Percentiles rank a stretch among this genome's conserved stretches.
Evolutionary conservation across 495 filamentous ascomycete genomes (phyloP).

Genomic region (Penicillium desertorum): DNA sequence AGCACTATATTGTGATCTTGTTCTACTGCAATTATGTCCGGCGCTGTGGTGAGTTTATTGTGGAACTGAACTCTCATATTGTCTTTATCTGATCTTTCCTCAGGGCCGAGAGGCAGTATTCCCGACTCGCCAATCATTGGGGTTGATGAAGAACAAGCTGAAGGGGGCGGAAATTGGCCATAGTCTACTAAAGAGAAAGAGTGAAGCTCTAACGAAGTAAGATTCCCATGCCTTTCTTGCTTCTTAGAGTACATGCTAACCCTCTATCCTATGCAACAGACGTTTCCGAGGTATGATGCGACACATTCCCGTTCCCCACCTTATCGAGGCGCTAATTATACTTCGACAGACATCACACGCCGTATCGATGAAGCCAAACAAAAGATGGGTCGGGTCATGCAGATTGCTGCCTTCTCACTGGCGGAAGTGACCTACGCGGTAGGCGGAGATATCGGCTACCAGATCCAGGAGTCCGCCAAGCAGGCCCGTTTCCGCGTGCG

Average conservation of each 20-base stretch:
- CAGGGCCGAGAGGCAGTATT: conserved; percentile 83
- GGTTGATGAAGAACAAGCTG: conserved; percentile 96
- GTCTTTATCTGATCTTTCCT: conserved; percentile 2
- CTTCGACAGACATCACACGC: conserved; percentile 77
- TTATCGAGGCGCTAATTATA: conserved; percentile 29
- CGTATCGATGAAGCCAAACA: conserved; percentile 98
- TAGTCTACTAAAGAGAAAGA: conserved; percentile 85
- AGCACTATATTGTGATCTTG: conserved; percentile 14
- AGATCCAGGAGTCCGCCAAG: conserved; percentile 94
- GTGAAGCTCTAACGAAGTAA: conserved; percentile 87
- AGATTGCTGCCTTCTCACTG: conserved; percentile 95
- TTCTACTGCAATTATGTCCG: conserved; percentile 50
- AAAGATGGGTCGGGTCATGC: conserved; percentile 99
- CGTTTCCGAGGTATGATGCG: conserved; percentile 74
- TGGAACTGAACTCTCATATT: background rate
- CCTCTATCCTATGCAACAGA: conserved; percentile 41
- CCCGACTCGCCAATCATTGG: conserved; percentile 93
- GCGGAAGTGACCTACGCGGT: conserved; percentile 98
- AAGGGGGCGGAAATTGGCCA: conserved; percentile 94
- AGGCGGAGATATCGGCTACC: conserved; percentile 92
- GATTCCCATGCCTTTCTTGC: conserved; percentile 15
- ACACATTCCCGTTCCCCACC: conserved; percentile 23
- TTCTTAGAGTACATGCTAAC: conserved; percentile 13
- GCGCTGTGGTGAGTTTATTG: conserved; percentile 50
- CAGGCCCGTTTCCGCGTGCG: conserved; percentile 87